A percentile compares a stretch with the other conserved stretches of the same genome.
phyloP scores from a whole-genome alignment of 2,329 filamentous ascomycete species.

The Metarhizium brunneum region DNA sequence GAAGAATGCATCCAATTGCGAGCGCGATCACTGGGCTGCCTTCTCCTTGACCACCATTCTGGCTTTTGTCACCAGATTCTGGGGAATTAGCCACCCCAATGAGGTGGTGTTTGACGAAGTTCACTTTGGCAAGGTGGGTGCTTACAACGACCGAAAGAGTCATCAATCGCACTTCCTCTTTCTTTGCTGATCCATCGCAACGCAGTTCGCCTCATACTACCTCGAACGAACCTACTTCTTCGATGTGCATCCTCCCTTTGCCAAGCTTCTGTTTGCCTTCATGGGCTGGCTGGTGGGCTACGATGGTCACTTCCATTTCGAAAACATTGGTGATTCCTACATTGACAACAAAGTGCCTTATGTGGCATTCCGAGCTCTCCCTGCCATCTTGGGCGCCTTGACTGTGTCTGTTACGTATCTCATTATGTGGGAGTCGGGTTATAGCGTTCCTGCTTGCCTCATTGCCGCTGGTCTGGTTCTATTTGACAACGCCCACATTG shows the following conservation, averaged over 20 bases:
- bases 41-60: slow-evolving; percentile 68
- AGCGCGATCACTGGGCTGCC: slow-evolving; percentile 78
- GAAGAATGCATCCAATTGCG: slow-evolving; percentile 35
- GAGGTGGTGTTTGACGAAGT: slow-evolving; percentile 99
- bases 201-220: slow-evolving; percentile 67
- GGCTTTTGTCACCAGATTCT: slow-evolving; percentile 89
- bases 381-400: slow-evolving; percentile 81
- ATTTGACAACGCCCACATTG: slow-evolving; percentile 96
- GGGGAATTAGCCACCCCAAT: slow-evolving; percentile 88
- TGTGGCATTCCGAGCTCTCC: slow-evolving; percentile 88
- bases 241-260: slow-evolving; percentile 96
- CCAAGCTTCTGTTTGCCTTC: slow-evolving; percentile 93
- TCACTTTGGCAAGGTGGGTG: slow-evolving; percentile 91
- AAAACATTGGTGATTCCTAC: slow-evolving; percentile 98
- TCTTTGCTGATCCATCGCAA: not conserved
- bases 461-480: slow-evolving; percentile 79
- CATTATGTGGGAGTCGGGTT: slow-evolving; percentile 99
- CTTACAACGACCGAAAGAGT: not conserved
- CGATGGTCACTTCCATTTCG: slow-evolving; percentile 94
- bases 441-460: slow-evolving; percentile 86
- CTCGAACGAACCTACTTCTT: slow-evolving; percentile 98
- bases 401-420: slow-evolving; percentile 91
- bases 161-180: not conserved
- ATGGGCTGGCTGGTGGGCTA: slow-evolving; percentile 98
- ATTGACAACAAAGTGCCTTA: slow-evolving; percentile 95